These are phyloP conservation scores for Cutaneotrichosporon sp. DNA, from an alignment of 1,284 basidiomycete genomes.

Conservation along the genomic window DNA sequence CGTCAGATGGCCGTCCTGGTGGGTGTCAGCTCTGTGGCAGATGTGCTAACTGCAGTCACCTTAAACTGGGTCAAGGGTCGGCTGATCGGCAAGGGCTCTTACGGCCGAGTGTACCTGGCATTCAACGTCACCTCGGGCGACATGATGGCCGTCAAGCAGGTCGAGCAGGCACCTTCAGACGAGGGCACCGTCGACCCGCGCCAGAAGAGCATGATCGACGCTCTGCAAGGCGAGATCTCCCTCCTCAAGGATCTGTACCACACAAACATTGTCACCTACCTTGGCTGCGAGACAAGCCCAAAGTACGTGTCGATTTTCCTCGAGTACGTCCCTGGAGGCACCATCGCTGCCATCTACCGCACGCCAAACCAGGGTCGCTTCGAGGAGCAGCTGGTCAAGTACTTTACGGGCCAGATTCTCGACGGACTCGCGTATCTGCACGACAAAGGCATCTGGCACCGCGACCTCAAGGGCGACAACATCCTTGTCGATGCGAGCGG, in stretches of 20 bases:
- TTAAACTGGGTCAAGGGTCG: conserved; percentile 99
- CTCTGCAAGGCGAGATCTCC: conserved; percentile 91
- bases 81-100: conserved; percentile 94
- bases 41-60: conserved; percentile 55
- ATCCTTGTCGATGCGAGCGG: conserved; percentile 93
- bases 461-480: conserved; percentile 98
- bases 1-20: conserved; percentile 18
- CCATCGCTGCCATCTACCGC: conserved; percentile 86
- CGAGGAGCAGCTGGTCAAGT: conserved; percentile 87
- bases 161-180: conserved; percentile 74
- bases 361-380: conserved; percentile 73
- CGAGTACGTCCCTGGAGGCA: conserved; percentile 97
- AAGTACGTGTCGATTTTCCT: conserved; percentile 94
- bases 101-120: conserved; percentile 93
- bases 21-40: background rate
- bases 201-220: conserved; percentile 83
- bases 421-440: conserved; percentile 93
- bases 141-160: conserved; percentile 99
- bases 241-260: conserved; percentile 96
- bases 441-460: conserved; percentile 84
- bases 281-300: conserved; percentile 84
- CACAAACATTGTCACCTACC: conserved; percentile 94
- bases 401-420: conserved; percentile 90
- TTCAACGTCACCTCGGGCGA: conserved; percentile 98
- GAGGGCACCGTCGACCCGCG: conserved; percentile 66